These are phyloP conservation scores for Stereocaulon alpinum DNA, from an alignment of 495 filamentous ascomycete genomes.

Conservation along the genomic window DNA sequence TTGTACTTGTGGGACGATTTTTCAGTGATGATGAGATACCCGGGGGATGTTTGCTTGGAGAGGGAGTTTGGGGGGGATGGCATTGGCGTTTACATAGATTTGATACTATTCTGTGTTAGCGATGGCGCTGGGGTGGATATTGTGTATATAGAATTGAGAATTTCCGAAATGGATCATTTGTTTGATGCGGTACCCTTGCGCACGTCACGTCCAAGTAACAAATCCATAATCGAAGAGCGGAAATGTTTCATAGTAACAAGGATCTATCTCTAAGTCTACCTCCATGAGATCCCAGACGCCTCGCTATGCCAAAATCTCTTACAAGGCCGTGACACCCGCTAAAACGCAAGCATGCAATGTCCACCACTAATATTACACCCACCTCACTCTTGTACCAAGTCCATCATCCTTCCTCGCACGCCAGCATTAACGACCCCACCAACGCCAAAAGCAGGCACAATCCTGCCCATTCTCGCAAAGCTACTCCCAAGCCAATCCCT, in stretches of 20 bases:
- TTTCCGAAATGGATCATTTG: too few species aligned
- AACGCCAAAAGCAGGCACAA: slow-evolving; percentile 87
- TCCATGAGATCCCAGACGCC: slow-evolving; percentile 1
- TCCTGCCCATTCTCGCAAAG: slow-evolving; percentile 75
- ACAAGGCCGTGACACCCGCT: neutral
- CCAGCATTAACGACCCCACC: slow-evolving; percentile 81
- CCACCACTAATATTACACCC: neutral
- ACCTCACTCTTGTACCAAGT: slow-evolving; percentile 31
- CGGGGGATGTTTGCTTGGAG: neutral
- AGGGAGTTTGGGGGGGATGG: neutral
- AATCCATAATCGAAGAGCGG: neutral
- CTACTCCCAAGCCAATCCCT: slow-evolving; percentile 71
- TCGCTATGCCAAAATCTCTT: neutral
- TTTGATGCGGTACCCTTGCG: too few species aligned
- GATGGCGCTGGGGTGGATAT: too few species aligned
- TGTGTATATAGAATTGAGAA: too few species aligned
- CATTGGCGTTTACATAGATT: neutral
- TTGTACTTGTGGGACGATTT: slow-evolving; percentile 65
- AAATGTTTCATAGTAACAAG: neutral
- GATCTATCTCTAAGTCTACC: neutral
- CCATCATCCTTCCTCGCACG: slow-evolving; percentile 53
- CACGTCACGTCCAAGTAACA: too few species aligned
- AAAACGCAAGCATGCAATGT: neutral
- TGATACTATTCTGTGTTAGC: too few species aligned
- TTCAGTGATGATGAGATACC: slow-evolving; percentile 15